Base-by-base conservation (phyloP, 257 asterid genomes). In the Mentha longifolia region DNA sequence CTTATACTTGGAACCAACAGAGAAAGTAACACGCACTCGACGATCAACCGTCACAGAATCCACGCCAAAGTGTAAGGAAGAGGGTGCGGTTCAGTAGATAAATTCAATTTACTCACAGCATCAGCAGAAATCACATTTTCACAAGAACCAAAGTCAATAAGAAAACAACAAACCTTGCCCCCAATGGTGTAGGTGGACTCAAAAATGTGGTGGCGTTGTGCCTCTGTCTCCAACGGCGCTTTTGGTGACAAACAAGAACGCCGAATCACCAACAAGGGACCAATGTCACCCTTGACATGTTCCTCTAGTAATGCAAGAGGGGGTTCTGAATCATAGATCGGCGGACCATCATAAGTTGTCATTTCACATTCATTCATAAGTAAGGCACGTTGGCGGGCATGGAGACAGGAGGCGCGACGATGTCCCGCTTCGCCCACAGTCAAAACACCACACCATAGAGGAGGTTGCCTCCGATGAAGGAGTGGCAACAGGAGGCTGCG, bases 141-240 rank as follows among this genome's bases (percentile, higher is more conserved):
- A 28, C 61, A 47, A 0, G 71, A 66, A 0, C 71, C 61, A 4
- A 17, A 66, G 5, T 66, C 71, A 66, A 66, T 13, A 1, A 66
- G 9, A 9, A 66, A 66, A 6, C 9, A 12, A n/a, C 59, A 66
- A 1, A 66, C 60, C n/a, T 47, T 47, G 0, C 47, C 60, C 0
- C n/a, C 46, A 7, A 66, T 66, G n/a, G 60, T 66, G 7, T 47
- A 66, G 0, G 71, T 66, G 2, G 55, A 63, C 5, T 63, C 11
- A 41, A 63, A 63, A 5, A 63, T 42, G 5, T 20, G 39, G 25
- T 49, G 28, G 0, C 31, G 57, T 14, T 65, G 71, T 0, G 9
- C 6, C 4, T 28, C 71, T 0, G 60, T 30, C 10, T 31, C 45
- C 5, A 66, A 20, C 1, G 46, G 46, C 2, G 25, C 71, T 0